Percentiles rank a stretch among this genome's conserved stretches.
Evolutionary conservation across 306 rosid genomes (phyloP).

Genomic region (Acacia melanoxylon): DNA sequence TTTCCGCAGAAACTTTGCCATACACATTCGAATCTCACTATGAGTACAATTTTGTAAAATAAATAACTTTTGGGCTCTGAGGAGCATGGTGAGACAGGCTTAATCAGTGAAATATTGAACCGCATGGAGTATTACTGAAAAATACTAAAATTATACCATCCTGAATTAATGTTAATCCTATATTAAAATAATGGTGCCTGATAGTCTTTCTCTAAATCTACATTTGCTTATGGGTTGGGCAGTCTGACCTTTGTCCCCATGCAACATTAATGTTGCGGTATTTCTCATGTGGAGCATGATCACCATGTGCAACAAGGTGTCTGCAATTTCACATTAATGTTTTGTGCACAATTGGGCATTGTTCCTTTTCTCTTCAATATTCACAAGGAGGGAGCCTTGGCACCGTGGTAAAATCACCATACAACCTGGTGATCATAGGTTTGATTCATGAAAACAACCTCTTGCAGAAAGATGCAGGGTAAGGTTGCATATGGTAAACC

Average conservation of each 20-base stretch:
- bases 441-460: background rate
- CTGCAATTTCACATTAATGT: background rate
- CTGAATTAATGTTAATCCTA: background rate
- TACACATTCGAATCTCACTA: background rate
- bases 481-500: background rate
- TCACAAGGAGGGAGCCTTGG: background rate
- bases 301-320: background rate
- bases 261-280: background rate
- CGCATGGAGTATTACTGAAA: background rate
- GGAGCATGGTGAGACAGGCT: background rate
- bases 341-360: background rate
- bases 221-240: background rate
- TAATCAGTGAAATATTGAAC: background rate
- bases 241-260: background rate
- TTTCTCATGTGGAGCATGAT: background rate
- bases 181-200: background rate
- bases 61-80: background rate
- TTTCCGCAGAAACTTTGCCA: background rate
- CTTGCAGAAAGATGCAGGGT: background rate
- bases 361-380: background rate
- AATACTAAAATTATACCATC: background rate
- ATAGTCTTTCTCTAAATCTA: background rate
- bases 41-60: background rate
- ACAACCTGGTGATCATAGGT: background rate
- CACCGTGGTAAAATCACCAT: background rate